Evolutionary conservation across 352 stramenopile genomes (phyloP), one percentile per base, ranked within the genome.

Genomic region (Phytophthora macrochlamydospora): DNA sequence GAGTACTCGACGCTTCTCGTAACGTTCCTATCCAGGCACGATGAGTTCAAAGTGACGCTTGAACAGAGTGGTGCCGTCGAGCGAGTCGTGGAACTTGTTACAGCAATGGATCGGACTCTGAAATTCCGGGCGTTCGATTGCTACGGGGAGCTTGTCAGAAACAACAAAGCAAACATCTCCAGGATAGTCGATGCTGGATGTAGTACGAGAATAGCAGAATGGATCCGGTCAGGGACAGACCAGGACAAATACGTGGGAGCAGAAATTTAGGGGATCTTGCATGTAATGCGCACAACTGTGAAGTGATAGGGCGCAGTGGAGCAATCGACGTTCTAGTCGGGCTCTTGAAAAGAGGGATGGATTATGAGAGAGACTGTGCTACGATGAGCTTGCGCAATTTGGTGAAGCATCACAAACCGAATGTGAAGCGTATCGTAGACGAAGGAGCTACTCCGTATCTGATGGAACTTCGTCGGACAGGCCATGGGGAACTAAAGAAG

Each of bases 391-490:
- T 62, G 18, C 35, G 51, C n/a, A 53, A 62, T 8, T 44, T 62
- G 14, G 33, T 44, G 9, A 48, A 31, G 1, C 49, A 55, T 4
- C 7, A 12, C 8, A 13, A 40, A 6, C 6, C 35, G 9, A 40
- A 40, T 11, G 35, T 40, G 35, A 40, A 40, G 35, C 35, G 7
- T 13, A 32, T 50, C 1, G 7, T 6, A 14, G 24, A 13, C 13
- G 45, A 62, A 18, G 53, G 35, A 11, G 35, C 35, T 6, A 40
- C 35, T 11, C 35, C 35, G 35, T 62, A 32, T 55, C 12, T 35
- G 43, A 28, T 31, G 56, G 53, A 50, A 45, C 43, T 31, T 62
- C 12, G 24, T 62, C 24, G 11, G 46, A 33, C 56, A 55, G 1
- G 12, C 12, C n/a, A 13, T 32, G 45, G 55, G 31, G 3, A 45